Evolutionary conservation across 352 stramenopile species (phyloP), one percentile per base, ranked within the genome.

Genomic region (Globisporangium paroecandrum): DNA sequence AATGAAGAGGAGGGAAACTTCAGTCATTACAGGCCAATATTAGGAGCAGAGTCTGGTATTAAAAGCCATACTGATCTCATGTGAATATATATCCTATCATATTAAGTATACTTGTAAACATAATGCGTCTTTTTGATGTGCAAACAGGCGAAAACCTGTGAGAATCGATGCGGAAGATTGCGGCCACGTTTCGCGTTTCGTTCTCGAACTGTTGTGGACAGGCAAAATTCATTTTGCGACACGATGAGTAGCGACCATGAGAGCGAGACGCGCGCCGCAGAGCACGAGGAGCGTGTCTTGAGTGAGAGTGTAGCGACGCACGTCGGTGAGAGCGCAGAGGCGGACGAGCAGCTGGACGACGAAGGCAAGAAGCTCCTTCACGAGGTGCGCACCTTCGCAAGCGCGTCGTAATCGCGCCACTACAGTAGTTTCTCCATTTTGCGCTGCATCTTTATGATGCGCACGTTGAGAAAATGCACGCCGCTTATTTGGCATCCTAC

Each of bases 311-410:
- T 4, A 32, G 20, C 22, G 3, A 7, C 29, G 55, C 55, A 46
- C 1, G 29, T 7, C 5, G 7, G 2, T 10, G 29, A 46, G 18
- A 46, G 20, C 27, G n/a, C 38, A 4, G 5, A 18, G 22, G 22
- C 13, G 36, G 61, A 59, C 12, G 61, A 66, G n/a, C 46, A 49
- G 43, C 51, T 71, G 15, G 66, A 71, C 22, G 66, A 53, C 9
- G 66, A 71, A 34, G 59, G 24, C 27, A 57, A 51, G 36, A 66
- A 67, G 58, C 66, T 71, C 13, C 59, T 71, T 4, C 34, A 63
- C 36, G 66, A 71, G 36, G 66, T 71, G 32, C 58, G 65, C 18
- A 24, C 43, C 18, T 53, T 7, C 10, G 20, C 29, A 20, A 24
- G 27, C 34, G 7, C 22, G 43, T 9, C 43, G 43, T 51, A 51